Percentiles rank a stretch among this genome's conserved stretches.
These are phyloP conservation scores for Zymoseptoria ardabiliae DNA, from an alignment of 2,329 filamentous ascomycete species.

Conservation along the genomic window DNA sequence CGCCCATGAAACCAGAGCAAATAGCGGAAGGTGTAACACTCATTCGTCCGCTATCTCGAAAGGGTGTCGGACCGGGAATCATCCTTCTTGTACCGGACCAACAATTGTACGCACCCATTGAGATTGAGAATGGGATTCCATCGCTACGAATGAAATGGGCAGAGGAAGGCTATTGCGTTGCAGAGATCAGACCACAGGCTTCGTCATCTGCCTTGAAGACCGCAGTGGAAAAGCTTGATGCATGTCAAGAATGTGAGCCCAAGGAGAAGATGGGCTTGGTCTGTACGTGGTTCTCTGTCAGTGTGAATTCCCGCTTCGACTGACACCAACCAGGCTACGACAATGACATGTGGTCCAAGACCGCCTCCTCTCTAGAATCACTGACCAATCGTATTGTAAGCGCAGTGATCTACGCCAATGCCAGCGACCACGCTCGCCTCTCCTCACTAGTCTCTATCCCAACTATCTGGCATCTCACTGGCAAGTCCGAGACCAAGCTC, in stretches of 20 bases:
- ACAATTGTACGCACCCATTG: conserved; percentile 7
- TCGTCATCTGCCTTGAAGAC: conserved; percentile 8
- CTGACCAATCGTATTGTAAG: conserved; percentile 23
- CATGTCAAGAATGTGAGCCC: conserved; percentile 28
- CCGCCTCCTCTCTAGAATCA: conserved; percentile 22
- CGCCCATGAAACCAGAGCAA: conserved; percentile 14
- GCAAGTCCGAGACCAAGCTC: conserved; percentile 15
- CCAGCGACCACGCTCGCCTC: conserved; percentile 11
- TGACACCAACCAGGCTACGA: conserved; percentile 7
- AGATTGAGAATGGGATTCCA: conserved; percentile 19
- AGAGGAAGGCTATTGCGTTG: conserved; percentile 61
- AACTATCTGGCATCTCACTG: conserved; percentile 22
- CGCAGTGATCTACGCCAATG: conserved; percentile 29
- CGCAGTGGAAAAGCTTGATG: conserved; percentile 20
- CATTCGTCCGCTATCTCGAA: conserved; percentile 14
- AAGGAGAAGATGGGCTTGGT: conserved; percentile 36
- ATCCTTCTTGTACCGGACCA: conserved; percentile 15
- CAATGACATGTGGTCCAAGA: conserved; percentile 7
- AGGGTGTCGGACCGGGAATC: conserved; percentile 17
- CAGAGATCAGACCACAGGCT: conserved; percentile 40
- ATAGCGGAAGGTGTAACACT: conserved; percentile 15
- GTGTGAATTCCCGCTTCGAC: background rate
- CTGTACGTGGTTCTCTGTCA: conserved; percentile 17
- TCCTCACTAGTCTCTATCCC: conserved; percentile 16
- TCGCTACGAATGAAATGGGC: conserved; percentile 52